Conservation (phyloP, 2,329 filamentous ascomycete genomes). For the Fusarium brachygibbosum region DNA sequence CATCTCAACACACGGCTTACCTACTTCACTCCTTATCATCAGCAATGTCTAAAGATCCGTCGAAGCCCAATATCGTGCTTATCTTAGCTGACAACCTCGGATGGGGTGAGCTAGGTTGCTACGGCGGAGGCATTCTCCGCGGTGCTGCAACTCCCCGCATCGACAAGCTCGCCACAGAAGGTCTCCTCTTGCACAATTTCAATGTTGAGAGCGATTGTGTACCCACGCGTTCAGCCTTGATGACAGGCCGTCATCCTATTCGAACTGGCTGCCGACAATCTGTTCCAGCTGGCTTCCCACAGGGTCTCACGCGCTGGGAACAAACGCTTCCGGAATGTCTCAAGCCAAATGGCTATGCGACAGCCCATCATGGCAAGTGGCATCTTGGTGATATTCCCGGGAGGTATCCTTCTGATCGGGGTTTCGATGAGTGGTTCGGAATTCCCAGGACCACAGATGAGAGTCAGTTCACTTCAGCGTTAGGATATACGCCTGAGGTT, state of each 20-base stretch:
- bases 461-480: constrained; percentile 52
- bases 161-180: constrained; percentile 51
- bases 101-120: constrained; percentile 55
- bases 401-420: constrained; percentile 53
- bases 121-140: constrained; percentile 52
- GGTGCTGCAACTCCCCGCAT: constrained; percentile 54
- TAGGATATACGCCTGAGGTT: constrained; percentile 52
- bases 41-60: constrained; percentile 31
- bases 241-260: constrained; percentile 55
- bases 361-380: constrained; percentile 55
- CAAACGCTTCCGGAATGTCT: constrained; percentile 51
- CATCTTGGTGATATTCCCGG: constrained; percentile 54
- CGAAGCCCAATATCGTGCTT: constrained; percentile 51
- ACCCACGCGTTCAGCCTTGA: constrained; percentile 53
- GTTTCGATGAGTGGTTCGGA: constrained; percentile 56
- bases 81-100: constrained; percentile 55
- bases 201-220: constrained; percentile 57
- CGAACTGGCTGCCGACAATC: constrained; percentile 54
- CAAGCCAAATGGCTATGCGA: constrained; percentile 48
- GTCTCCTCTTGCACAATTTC: constrained; percentile 54
- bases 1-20: no score
- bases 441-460: constrained; percentile 56
- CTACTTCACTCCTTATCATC: no score
- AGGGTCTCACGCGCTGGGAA: constrained; percentile 53
- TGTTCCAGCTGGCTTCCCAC: constrained; percentile 52